Evolutionary conservation across 805 yeast genomes (phyloP), one percentile per base, ranked within the genome.

Genomic region (Pichia phayaonensis): DNA sequence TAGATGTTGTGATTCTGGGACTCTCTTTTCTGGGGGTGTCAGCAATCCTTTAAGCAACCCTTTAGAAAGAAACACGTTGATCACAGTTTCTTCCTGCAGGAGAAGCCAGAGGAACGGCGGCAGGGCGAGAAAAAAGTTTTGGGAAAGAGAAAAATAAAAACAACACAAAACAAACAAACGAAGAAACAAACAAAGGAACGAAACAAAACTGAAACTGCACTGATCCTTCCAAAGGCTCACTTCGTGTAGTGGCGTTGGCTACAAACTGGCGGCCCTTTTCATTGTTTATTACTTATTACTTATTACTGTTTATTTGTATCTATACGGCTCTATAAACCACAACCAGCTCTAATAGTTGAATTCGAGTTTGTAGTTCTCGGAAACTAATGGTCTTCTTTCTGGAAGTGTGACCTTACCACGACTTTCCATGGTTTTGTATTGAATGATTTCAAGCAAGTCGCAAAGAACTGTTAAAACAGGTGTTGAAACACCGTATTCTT

Each of bases 341-440:
- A 34, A 34, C 4, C 6, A 34, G 20, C 16, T 34, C 20, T 34
- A 34, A 20, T 34, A 6, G 18, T 51, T 49, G 49, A 44, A 56
- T 26, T 49, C 40, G 8, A 57, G 45, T 39, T 56, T 15, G 39
- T 36, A 64, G 38, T 61, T 54, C 15, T 62, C 68, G 10, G 45
- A 29, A 4, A 59, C 59, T 11, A 56, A 29, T 22, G 71, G 71
- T 49, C 71, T 59, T 44, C 56, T 52, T 24, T 57, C 66, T 11
- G 71, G 71, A 34, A 67, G 51, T 12, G 20, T 59, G 46, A 64
- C 56, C 20, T 61, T 57, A 0, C 62, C 62, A 42, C 62, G 62
- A 20, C 46, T 50, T 45, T 66, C 71, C 61, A 61, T 65, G 12
- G 68, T 65, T 40, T 61, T 56, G 62, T 60, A 55, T 47, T 67